Evolutionary conservation across 2,329 filamentous ascomycete genomes (phyloP), one percentile per base, ranked within the genome.

Genomic region (Neoarthrinium moseri): DNA sequence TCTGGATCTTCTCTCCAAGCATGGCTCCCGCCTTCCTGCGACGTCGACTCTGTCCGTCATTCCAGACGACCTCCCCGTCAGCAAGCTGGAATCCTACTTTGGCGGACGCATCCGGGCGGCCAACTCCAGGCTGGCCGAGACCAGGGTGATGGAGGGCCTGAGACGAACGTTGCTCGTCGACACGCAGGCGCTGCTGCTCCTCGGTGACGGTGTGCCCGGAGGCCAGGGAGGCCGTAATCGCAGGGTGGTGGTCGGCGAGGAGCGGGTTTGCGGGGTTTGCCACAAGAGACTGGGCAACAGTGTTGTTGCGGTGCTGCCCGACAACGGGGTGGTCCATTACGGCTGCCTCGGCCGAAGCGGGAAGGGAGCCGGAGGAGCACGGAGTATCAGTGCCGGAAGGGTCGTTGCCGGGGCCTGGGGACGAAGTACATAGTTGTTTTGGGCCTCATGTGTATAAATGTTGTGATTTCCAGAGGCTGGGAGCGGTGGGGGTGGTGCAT

Each of bases 221-320:
- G 73, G 74, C 1, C 77, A 79, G 50, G 73, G 71, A 37, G 78
- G 77, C 10, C 70, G 75, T 43, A 81, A 78, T 55, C 68, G 78
- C 44, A 79, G 89, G 54, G 91, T 96, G 10, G 81, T 90, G 17
- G 84, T 99, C 42, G 83, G 80, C 8, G 92, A 99, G 58, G 92
- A 97, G 61, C 77, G 89, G 42, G 86, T 96, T 45, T 99, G 94
- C 64, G 85, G 87, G 11, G 89, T 95, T 13, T 99, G 94, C 64
- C 87, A 96, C 66, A 97, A 96, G 74, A 77, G 94, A 54, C 80
- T 99, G 53, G 92, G 91, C 2, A 87, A 90, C 2, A 95, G 88
- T 64, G 94, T 96, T 15, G 87, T 97, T 49, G 86, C 91, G 32
- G 91, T 96, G 11, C 78, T 94, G 67, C 89, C 91, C 6, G 88